Percentiles rank a stretch among this genome's conserved stretches.
phyloP scores from a whole-genome alignment of 2,329 filamentous ascomycete genomes.

The Fusarium longipes region DNA sequence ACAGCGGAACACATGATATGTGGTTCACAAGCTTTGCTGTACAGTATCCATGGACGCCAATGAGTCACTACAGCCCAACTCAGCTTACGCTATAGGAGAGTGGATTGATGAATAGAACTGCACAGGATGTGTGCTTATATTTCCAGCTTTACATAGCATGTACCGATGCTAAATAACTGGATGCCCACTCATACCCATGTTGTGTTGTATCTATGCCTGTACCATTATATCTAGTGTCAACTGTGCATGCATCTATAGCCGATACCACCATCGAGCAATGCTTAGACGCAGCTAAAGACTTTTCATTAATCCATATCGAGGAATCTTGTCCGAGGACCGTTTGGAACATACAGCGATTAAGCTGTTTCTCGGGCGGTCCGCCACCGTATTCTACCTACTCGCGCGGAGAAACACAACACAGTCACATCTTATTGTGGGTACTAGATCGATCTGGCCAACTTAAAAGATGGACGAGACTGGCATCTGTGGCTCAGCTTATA shows the following conservation, averaged over 20 bases:
- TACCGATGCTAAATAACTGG: background rate
- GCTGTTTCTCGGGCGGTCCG: conserved; percentile 25
- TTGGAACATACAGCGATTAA: background rate
- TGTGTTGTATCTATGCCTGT: background rate
- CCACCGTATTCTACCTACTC: conserved; percentile 1
- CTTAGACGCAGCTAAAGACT: background rate
- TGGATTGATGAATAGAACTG: background rate
- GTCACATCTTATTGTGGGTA: conserved; percentile 21
- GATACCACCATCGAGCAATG: background rate
- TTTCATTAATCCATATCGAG: conserved; percentile 3
- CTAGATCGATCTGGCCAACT: conserved; percentile 37
- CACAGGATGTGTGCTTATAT: background rate
- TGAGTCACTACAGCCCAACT: background rate
- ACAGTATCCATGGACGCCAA: background rate
- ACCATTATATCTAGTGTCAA: background rate
- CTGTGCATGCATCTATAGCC: background rate
- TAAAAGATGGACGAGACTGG: conserved; percentile 6
- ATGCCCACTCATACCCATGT: conserved; percentile 3
- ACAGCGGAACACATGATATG: background rate
- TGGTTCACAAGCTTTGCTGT: background rate
- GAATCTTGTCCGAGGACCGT: conserved; percentile 9
- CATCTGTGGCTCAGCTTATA: conserved; percentile 35
- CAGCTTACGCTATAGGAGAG: background rate
- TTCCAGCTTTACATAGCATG: background rate
- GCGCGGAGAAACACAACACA: conserved; percentile 23